Percentiles rank a stretch among this genome's conserved stretches.
Evolutionary conservation across 1,284 basidiomycete species (phyloP).

Genomic region (Bjerkandera adusta): DNA sequence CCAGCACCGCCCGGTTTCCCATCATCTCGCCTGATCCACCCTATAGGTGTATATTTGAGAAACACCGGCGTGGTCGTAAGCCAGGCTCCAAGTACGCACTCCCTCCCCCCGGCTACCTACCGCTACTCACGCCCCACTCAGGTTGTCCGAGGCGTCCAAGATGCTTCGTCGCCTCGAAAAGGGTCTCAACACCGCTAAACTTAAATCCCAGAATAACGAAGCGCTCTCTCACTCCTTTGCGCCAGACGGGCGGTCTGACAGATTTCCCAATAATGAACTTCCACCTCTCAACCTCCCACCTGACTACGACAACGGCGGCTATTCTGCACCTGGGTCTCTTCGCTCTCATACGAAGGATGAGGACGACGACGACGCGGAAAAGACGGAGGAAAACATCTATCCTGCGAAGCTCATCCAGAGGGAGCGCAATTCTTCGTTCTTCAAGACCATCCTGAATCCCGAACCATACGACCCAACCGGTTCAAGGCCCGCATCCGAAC

Average conservation of each 20-base stretch:
- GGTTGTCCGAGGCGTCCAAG: conserved; percentile 82
- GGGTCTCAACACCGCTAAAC: conserved; percentile 71
- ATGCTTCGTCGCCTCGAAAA: conserved; percentile 84
- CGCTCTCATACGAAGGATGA: conserved; percentile 31
- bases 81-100: conserved; percentile 78
- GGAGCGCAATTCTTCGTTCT: conserved; percentile 69
- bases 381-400: conserved; percentile 58
- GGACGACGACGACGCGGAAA: conserved; percentile 66
- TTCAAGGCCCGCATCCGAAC: conserved; percentile 21
- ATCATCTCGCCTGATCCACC: conserved; percentile 18
- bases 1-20: conserved; percentile 9
- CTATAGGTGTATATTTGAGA: conserved; percentile 76
- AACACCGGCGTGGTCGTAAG: conserved; percentile 80
- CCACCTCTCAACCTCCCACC: conserved; percentile 43
- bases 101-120: conserved; percentile 11
- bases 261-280: conserved; percentile 44
- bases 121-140: conserved; percentile 35
- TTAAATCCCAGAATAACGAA: conserved; percentile 50
- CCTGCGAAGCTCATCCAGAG: conserved; percentile 69
- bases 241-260: conserved; percentile 33
- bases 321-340: conserved; percentile 31
- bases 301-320: conserved; percentile 33
- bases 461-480: conserved; percentile 47
- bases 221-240: conserved; percentile 28
- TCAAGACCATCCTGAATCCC: conserved; percentile 77